Percentiles rank a stretch among this genome's conserved stretches.
Evolutionary conservation across 805 yeast genomes (phyloP).

Genomic region (Hanseniaspora lindneri): DNA sequence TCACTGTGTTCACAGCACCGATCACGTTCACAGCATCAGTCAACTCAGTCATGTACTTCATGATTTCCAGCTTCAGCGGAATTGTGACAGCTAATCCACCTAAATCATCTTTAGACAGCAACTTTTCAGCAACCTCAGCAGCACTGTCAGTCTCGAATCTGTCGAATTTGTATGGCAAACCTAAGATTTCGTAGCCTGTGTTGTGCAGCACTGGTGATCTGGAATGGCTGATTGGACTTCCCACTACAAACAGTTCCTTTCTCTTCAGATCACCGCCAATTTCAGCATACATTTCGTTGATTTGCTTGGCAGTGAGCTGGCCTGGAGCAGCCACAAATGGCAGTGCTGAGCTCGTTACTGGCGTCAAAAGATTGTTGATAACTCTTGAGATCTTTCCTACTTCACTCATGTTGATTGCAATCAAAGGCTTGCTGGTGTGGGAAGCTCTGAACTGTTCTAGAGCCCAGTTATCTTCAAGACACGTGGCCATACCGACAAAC

Average conservation of each 20-base stretch:
- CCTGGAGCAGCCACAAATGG: conserved; percentile 73
- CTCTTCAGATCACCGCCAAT: conserved; percentile 48
- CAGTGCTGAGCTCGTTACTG: conserved; percentile 62
- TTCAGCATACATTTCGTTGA: conserved; percentile 43
- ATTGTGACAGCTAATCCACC: conserved; percentile 96
- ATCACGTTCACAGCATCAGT: conserved; percentile 68
- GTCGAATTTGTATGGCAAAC: conserved; percentile 62
- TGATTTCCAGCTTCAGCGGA: conserved; percentile 77
- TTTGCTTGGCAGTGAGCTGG: conserved; percentile 53
- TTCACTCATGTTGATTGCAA: conserved; percentile 73
- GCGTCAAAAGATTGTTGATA: conserved; percentile 63
- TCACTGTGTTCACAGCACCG: conserved; percentile 89
- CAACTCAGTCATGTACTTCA: conserved; percentile 50
- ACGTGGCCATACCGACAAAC: conserved; percentile 66
- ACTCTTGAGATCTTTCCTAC: conserved; percentile 70
- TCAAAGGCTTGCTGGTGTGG: conserved; percentile 49
- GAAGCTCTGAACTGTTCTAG: conserved; percentile 56
- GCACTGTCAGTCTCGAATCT: conserved; percentile 59
- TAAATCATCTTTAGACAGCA: conserved; percentile 42
- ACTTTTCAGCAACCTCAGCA: conserved; percentile 38
- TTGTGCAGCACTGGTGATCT: conserved; percentile 82
- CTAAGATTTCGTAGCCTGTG: conserved; percentile 60
- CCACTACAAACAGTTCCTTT: conserved; percentile 61
- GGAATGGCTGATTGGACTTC: conserved; percentile 74
- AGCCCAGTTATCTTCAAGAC: conserved; percentile 52